These are phyloP conservation scores for Macrophomina pseudophaseolina DNA, from an alignment of 2,329 filamentous ascomycete species.

Conservation along the genomic window DNA sequence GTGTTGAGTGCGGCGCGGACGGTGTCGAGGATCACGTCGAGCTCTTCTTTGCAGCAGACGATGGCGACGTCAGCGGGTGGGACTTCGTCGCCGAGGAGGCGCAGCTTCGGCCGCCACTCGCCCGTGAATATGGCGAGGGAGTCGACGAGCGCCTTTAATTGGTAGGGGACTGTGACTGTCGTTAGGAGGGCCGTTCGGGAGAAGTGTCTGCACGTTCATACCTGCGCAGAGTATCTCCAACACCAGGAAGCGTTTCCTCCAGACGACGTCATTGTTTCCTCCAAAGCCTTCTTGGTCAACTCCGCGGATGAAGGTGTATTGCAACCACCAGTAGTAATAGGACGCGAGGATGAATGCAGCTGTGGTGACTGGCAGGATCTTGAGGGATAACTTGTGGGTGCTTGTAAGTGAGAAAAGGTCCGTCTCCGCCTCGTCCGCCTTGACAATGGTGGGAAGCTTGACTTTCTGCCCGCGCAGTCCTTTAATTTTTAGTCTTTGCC, in stretches of 20 bases:
- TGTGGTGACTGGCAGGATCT: neutral
- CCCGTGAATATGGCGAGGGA: neutral
- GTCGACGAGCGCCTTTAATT: neutral
- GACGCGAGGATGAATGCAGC: neutral
- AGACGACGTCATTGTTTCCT: neutral
- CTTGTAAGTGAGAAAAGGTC: no score
- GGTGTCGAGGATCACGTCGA: slow-evolving; percentile 49
- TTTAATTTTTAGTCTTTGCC: no score
- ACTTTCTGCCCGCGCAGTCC: no score
- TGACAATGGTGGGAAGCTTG: no score
- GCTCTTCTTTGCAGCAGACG: slow-evolving; percentile 52
- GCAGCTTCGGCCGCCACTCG: neutral
- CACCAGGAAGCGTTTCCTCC: neutral
- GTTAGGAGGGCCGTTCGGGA: neutral
- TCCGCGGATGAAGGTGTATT: neutral
- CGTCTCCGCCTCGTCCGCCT: no score
- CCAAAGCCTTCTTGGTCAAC: neutral
- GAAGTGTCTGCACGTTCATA: neutral
- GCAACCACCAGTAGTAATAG: neutral
- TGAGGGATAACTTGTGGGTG: neutral
- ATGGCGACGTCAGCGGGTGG: slow-evolving; percentile 52
- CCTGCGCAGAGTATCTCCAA: neutral
- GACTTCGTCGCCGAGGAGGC: neutral
- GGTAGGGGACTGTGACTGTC: neutral
- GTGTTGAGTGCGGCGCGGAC: slow-evolving; percentile 44